phyloP scores from a whole-genome alignment of 2,329 filamentous ascomycete species.

The Capronia epimyces region DNA sequence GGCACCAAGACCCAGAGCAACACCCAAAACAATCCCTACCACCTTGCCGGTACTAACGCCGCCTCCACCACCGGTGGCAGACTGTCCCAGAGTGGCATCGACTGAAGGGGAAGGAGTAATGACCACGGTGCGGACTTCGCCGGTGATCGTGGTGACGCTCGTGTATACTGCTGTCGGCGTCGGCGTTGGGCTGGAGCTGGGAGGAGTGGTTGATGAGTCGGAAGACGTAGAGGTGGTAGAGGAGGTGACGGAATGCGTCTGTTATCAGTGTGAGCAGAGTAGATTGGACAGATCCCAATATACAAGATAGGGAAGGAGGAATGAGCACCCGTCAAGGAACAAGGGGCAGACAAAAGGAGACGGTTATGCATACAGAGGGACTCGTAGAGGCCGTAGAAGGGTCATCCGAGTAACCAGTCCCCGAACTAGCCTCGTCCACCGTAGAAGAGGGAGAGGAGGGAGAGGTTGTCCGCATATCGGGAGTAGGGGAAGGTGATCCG shows the following conservation, averaged over 20 bases:
- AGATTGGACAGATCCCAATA: neutral
- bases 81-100: constrained; percentile 26
- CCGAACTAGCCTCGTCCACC: constrained; percentile 19
- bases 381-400: constrained; percentile 16
- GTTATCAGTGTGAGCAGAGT: constrained; percentile 1
- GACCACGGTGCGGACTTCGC: constrained; percentile 30
- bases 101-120: constrained; percentile 24
- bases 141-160: constrained; percentile 32
- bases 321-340: neutral
- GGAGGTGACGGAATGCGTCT: neutral
- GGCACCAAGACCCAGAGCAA: constrained; percentile 36
- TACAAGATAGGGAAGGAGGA: neutral
- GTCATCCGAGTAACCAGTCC: constrained; percentile 18
- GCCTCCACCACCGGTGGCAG: constrained; percentile 24
- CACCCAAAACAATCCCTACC: constrained; percentile 42
- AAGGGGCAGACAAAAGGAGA: constrained; percentile 5
- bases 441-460: constrained; percentile 19
- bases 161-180: constrained; percentile 24
- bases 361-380: constrained; percentile 23
- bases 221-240: neutral
- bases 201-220: neutral
- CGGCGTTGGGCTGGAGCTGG: constrained; percentile 19
- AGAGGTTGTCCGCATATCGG: constrained; percentile 9
- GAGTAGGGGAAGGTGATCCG: constrained; percentile 16
- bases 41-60: constrained; percentile 39